phyloP scores from a whole-genome alignment of 163 green algal genomes.

The Trebouxiophyceae sp. region DNA sequence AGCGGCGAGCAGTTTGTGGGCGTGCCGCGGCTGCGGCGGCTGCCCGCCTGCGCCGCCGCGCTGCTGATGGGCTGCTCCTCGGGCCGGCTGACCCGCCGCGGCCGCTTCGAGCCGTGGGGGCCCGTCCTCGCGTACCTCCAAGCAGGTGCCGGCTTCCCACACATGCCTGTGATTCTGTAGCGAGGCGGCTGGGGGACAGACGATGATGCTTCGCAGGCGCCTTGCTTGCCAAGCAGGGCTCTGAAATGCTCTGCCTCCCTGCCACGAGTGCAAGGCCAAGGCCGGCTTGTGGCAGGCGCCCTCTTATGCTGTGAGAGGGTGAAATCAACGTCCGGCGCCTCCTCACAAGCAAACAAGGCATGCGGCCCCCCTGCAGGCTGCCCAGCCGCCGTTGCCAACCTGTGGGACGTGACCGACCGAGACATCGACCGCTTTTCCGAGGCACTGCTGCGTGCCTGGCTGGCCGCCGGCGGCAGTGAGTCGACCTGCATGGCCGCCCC shows the following conservation, averaged over 20 bases:
- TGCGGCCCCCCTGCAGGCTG: too few species aligned
- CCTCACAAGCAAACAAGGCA: too few species aligned
- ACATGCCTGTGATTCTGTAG: too few species aligned
- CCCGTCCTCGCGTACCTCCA: conserved; percentile 69
- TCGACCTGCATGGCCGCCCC: conserved; percentile 24
- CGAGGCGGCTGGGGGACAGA: background rate
- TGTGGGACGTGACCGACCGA: conserved; percentile 96
- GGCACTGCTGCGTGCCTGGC: conserved; percentile 47
- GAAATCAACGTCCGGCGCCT: too few species aligned
- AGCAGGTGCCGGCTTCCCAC: conserved; percentile 44
- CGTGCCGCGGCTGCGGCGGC: conserved; percentile 34
- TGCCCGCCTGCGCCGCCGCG: conserved; percentile 52
- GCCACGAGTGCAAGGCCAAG: too few species aligned
- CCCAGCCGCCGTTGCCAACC: conserved; percentile 77
- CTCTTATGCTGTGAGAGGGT: too few species aligned
- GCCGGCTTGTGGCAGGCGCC: too few species aligned
- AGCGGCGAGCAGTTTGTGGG: conserved; percentile 84
- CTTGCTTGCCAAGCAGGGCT: too few species aligned
- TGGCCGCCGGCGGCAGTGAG: conserved; percentile 1
- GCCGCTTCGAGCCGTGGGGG: conserved; percentile 64
- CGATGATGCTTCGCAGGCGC: too few species aligned
- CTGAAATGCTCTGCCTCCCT: too few species aligned
- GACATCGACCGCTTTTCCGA: conserved; percentile 85
- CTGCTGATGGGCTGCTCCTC: conserved; percentile 95
- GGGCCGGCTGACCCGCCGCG: conserved; percentile 50